Evolutionary conservation across 306 rosid species (phyloP), one percentile per base, ranked within the genome.

Genomic region (Corylus americana): DNA sequence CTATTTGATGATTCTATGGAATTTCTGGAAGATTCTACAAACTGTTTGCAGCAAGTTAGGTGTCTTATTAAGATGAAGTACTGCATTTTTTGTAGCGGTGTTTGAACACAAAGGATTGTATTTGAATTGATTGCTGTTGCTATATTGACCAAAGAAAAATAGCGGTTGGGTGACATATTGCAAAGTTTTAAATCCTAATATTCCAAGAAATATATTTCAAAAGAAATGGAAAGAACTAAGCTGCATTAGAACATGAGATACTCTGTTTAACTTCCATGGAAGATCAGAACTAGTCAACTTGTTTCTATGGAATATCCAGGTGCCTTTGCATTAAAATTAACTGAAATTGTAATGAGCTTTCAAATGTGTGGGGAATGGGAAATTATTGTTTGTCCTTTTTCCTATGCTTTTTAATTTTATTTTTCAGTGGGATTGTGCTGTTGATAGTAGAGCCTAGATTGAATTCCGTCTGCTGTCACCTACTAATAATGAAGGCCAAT

Each of bases 41-140:
- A 73, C 45, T 78, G 18, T 77, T 62, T 27, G 11, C 48, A 16
- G 84, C 9, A 35, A 72, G 73, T 27, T 50, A 12, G 53, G 55
- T 13, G 13, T 70, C 18, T 10, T 70, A n/a, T 45, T 47, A 70
- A n/a, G 13, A 35, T 35, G 11, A 64, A 35, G 22, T 17, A 35
- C 70, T 14, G 8, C 11, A 5, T 18, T 17, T 67, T 37, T 67
- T 68, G 17, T 8, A 68, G 17, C 9, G 4, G 72, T 42, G 3
- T 18, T 67, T 67, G 17, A 67, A 8, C 25, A 8, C 50, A 17
- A 67, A 11, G 29, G 49, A 1, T 18, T 18, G 27, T 16, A 8
- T 48, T 67, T 18, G 18, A 42, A 37, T 18, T 39, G 51, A 39
- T 17, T 67, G 51, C 13, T 5, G 29, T 67, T 7, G 7, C 45